A percentile compares a stretch with the other conserved stretches of the same genome.
Evolutionary conservation across 495 filamentous ascomycete species (phyloP).

Genomic region (Xylaria bambusicola): DNA sequence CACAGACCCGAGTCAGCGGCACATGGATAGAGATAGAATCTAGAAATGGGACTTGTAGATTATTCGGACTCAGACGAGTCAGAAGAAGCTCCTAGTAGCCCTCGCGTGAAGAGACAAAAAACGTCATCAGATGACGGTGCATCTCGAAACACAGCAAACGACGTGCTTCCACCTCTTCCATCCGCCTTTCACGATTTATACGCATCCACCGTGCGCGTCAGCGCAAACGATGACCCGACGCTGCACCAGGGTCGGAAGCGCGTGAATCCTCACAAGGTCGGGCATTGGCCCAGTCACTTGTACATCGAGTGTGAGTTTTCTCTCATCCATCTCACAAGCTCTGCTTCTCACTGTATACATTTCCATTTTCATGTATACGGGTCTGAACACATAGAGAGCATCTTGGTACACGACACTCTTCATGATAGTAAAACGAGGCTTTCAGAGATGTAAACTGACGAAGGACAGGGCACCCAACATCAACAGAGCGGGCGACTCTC

Average conservation of each 20-base stretch:
- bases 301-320: conserved; percentile 85
- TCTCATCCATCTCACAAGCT: neutral
- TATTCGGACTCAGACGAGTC: conserved; percentile 61
- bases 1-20: too few species aligned
- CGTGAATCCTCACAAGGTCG: conserved; percentile 78
- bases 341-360: too few species aligned
- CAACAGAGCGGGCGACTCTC: conserved; percentile 57
- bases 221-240: conserved; percentile 75
- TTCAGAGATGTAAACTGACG: conserved; percentile 32
- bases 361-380: too few species aligned
- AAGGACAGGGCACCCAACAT: conserved; percentile 67
- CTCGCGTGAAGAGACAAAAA: conserved; percentile 28
- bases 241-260: conserved; percentile 84
- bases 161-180: conserved; percentile 76
- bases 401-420: too few species aligned
- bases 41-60: conserved; percentile 65
- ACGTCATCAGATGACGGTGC: conserved; percentile 14
- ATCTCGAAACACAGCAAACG: neutral
- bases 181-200: conserved; percentile 86
- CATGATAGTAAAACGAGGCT: neutral
- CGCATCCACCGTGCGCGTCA: conserved; percentile 72
- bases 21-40: conserved; percentile 31
- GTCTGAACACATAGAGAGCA: neutral
- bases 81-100: conserved; percentile 16
- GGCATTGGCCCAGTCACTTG: conserved; percentile 90